Evolutionary conservation across 1,139 yeast species (phyloP).

Genomic region (Citeromyces hawaiiensis): DNA sequence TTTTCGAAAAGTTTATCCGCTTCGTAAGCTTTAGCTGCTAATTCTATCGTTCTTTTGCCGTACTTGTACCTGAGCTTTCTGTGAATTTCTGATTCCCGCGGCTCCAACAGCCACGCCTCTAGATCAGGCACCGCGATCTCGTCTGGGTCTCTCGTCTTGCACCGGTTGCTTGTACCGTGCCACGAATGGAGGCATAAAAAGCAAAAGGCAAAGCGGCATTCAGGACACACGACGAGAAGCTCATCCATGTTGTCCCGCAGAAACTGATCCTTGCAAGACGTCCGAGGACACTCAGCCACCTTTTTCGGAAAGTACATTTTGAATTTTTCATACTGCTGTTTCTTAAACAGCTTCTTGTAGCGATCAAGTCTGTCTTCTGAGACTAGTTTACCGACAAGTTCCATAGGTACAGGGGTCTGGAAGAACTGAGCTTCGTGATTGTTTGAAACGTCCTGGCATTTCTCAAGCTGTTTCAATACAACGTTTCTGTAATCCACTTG

Average conservation of each 20-base stretch:
- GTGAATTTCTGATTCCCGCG: slow-evolving; percentile 18
- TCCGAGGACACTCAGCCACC: slow-evolving; percentile 39
- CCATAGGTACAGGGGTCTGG: slow-evolving; percentile 22
- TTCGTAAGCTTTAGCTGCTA: slow-evolving; percentile 29
- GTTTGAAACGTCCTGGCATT: slow-evolving; percentile 12
- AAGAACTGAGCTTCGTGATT: slow-evolving; percentile 18
- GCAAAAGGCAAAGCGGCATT: slow-evolving; percentile 48
- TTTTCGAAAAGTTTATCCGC: slow-evolving; percentile 36
- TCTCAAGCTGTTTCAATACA: slow-evolving; percentile 6
- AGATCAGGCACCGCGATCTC: slow-evolving; percentile 30
- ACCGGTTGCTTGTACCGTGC: slow-evolving; percentile 44
- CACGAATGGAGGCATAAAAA: slow-evolving; percentile 46
- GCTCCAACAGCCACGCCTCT: slow-evolving; percentile 22
- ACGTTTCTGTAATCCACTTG: slow-evolving; percentile 8
- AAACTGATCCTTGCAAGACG: slow-evolving; percentile 27
- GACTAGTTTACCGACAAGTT: slow-evolving; percentile 20
- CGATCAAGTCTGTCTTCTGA: slow-evolving; percentile 20
- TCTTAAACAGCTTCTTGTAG: slow-evolving; percentile 23
- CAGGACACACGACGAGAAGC: slow-evolving; percentile 36
- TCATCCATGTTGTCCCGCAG: slow-evolving; percentile 36
- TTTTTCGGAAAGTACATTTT: slow-evolving; percentile 33
- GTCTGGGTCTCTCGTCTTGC: slow-evolving; percentile 21
- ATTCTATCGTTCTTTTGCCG: slow-evolving; percentile 30
- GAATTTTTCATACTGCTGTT: slow-evolving; percentile 30
- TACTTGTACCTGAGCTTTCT: slow-evolving; percentile 29